Conservation (phyloP, 352 stramenopile genomes). For the Phytophthora boehmeriae region DNA sequence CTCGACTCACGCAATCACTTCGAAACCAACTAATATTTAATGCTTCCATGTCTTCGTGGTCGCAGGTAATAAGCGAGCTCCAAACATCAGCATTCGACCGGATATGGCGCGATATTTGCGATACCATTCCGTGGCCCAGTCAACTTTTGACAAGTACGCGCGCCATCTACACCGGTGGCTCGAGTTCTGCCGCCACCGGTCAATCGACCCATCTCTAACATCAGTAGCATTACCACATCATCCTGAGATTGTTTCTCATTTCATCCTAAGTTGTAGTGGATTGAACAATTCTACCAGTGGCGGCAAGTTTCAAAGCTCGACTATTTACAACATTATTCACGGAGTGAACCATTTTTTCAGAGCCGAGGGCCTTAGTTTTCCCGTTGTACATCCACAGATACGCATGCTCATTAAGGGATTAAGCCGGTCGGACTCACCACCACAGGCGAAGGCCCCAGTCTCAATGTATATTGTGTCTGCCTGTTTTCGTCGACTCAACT, state of each 20-base stretch:
- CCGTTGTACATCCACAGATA: constrained; percentile 1
- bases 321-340: not conserved
- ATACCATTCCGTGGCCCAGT: constrained; percentile 13
- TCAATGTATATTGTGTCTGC: not conserved
- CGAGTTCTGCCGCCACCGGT: too few species aligned
- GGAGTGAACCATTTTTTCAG: constrained; percentile 11
- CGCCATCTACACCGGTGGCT: not conserved
- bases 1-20: not conserved
- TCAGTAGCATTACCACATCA: too few species aligned
- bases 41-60: not conserved
- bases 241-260: constrained; percentile 2
- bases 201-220: too few species aligned
- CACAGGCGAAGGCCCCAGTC: not conserved
- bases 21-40: not conserved
- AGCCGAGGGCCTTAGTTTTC: not conserved
- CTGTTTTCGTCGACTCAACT: not conserved
- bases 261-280: not conserved
- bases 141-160: constrained; percentile 4
- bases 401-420: constrained; percentile 5
- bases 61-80: not conserved
- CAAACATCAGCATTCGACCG: not conserved
- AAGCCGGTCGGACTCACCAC: not conserved
- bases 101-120: constrained; percentile 8
- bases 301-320: not conserved
- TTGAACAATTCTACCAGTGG: not conserved